These are phyloP conservation scores for Crithidia thermophila DNA, from an alignment of 208 protist genomes.

Conservation along the genomic window DNA sequence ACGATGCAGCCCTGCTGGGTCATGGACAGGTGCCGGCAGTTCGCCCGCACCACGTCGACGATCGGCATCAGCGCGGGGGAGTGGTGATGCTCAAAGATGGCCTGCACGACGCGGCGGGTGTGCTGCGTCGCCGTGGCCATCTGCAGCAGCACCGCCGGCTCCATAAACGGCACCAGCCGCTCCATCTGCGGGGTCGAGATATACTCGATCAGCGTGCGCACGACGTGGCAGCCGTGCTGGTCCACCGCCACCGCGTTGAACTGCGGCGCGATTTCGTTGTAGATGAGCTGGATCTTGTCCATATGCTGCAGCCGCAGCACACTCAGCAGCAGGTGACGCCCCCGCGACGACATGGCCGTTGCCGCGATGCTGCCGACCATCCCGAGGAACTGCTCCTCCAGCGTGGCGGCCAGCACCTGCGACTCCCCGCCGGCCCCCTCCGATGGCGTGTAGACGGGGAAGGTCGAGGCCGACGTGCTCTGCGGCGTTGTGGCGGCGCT, in stretches of 20 bases:
- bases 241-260: constrained; percentile 68
- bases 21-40: constrained; percentile 50
- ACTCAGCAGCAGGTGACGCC: constrained; percentile 56
- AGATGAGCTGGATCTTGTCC: constrained; percentile 61
- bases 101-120: constrained; percentile 76
- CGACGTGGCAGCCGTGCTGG: constrained; percentile 72
- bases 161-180: constrained; percentile 45
- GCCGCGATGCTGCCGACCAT: constrained; percentile 50
- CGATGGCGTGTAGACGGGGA: constrained; percentile 16
- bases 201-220: constrained; percentile 68
- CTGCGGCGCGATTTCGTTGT: constrained; percentile 61
- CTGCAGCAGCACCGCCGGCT: constrained; percentile 38
- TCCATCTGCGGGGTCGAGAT: constrained; percentile 54
- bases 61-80: constrained; percentile 51
- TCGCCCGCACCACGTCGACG: constrained; percentile 54
- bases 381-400: constrained; percentile 51
- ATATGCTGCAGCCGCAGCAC: constrained; percentile 63
- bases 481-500: background rate
- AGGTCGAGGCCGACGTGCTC: background rate
- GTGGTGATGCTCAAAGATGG: constrained; percentile 74
- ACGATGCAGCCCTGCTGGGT: constrained; percentile 86
- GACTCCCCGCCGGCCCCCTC: constrained; percentile 17
- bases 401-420: constrained; percentile 29
- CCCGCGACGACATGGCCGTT: constrained; percentile 52
- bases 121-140: constrained; percentile 63